Evolutionary conservation across 75 land plant genomes (phyloP), one percentile per base, ranked within the genome.

Genomic region (Sequoia sempervirens): DNA sequence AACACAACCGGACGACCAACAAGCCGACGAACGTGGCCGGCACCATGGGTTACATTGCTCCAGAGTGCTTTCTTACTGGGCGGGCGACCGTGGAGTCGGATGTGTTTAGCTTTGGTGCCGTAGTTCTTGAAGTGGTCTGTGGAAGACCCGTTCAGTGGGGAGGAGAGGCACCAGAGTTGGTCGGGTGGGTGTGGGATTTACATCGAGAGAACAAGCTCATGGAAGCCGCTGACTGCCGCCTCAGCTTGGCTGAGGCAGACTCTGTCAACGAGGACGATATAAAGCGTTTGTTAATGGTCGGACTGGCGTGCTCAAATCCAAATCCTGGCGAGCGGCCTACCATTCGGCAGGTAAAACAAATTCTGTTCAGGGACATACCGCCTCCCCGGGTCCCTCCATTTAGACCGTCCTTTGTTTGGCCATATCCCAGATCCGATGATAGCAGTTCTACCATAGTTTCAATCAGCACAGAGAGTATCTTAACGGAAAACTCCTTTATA

Each of bases 221-320:
- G 3, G 89, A 87, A 9, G 88, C 91, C 9, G 91, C 88, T 37
- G 95, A 93, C 82, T 61, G 17, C 18, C 53, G 79, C 79, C 86
- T 91, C 30, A 70, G 10, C 5, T 84, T 45, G 5, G 82, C 84
- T 12, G 86, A 40, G 83, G 83, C 36, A 37, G 79, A 30, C 46
- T 40, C 41, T 40, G 41, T 40, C 41, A 43, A 43, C 46, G 46
- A 5, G 5, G 46, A 43, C 7, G 86, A 93, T 23, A 87, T 89
- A 23, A 78, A 46, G 84, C 81, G 87, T 54, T 88, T 91, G 56
- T 83, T 93, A 30, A 83, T 84, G 58, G 79, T 93, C 66, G 92
- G 94, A 11, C 56, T 93, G 69, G 88, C 89, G 12, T 93, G 94
- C 78, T 85, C 87, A 75, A 90, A 90, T 81, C 94, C 92, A 17